Conservation (phyloP, 805 yeast genomes). For the Yarrowia hollandica region DNA sequence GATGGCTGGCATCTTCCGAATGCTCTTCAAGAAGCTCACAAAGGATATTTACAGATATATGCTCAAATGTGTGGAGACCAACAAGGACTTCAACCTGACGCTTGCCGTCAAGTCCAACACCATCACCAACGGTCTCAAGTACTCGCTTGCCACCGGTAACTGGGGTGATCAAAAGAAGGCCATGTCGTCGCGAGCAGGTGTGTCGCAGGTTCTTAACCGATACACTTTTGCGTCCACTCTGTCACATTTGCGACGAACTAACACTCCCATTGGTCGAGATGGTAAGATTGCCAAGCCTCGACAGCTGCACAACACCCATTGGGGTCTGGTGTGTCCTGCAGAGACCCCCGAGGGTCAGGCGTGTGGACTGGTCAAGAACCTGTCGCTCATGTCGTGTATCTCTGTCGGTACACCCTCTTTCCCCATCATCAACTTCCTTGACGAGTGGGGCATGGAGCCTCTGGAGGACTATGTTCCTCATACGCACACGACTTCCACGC, state of each 20-base stretch:
- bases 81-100: constrained; percentile 93
- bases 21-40: constrained; percentile 90
- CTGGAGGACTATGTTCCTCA: constrained; percentile 93
- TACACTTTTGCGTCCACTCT: constrained; percentile 98
- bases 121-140: constrained; percentile 94
- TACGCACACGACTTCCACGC: constrained; percentile 84
- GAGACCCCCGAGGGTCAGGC: constrained; percentile 99
- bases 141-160: constrained; percentile 98
- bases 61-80: constrained; percentile 98
- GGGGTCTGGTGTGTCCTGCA: constrained; percentile 99
- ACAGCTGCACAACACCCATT: constrained; percentile 97
- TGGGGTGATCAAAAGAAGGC: constrained; percentile 99
- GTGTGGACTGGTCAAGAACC: constrained; percentile 96
- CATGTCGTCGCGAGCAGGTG: constrained; percentile 98
- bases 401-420: constrained; percentile 98
- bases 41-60: constrained; percentile 94
- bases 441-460: constrained; percentile 99
- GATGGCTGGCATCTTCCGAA: constrained; percentile 91
- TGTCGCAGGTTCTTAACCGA: constrained; percentile 95
- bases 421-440: constrained; percentile 87
- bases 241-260: constrained; percentile 97
- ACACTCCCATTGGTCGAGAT: constrained; percentile 98
- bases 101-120: constrained; percentile 97
- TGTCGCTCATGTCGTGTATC: constrained; percentile 94
- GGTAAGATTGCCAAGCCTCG: constrained; percentile 99